Percentiles rank a stretch among this genome's conserved stretches.
Conservation (phyloP, 805 yeast genomes). For the Candida nanaspora region DNA sequence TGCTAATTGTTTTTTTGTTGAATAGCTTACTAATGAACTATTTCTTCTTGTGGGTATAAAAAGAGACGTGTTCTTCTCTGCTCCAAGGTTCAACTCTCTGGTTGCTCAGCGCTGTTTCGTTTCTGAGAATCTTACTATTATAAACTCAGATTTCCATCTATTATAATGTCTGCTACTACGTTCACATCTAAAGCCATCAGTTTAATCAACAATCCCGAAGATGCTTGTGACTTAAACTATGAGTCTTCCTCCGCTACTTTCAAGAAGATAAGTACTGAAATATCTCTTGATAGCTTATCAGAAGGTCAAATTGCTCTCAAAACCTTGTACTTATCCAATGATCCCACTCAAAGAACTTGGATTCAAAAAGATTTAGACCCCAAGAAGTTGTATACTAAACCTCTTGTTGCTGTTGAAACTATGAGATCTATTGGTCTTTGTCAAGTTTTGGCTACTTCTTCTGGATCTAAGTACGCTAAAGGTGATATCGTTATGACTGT, state of each 20-base stretch:
- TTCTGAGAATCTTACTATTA: background rate
- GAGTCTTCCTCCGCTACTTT: conserved; percentile 11
- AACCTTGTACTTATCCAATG: conserved; percentile 42
- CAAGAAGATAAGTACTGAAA: conserved; percentile 2
- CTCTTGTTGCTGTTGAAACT: conserved; percentile 36
- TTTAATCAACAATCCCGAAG: conserved; percentile 3
- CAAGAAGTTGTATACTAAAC: conserved; percentile 27
- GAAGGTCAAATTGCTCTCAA: conserved; percentile 33
- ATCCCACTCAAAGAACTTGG: conserved; percentile 59
- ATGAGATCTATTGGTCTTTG: conserved; percentile 42
- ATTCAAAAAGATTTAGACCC: conserved; percentile 31
- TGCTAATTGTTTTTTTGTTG: too few species aligned
- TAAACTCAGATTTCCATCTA: too few species aligned
- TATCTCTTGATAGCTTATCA: conserved; percentile 2
- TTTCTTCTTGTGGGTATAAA: too few species aligned
- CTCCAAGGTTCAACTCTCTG: too few species aligned
- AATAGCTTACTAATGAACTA: too few species aligned
- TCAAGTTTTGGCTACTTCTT: conserved; percentile 27
- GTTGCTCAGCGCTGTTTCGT: too few species aligned
- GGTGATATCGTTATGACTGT: conserved; percentile 38
- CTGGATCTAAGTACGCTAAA: conserved; percentile 22
- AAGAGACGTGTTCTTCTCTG: too few species aligned
- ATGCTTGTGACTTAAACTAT: conserved; percentile 3
- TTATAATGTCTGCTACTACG: background rate
- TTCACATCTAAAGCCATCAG: conserved; percentile 1